Evolutionary conservation across 495 filamentous ascomycete species (phyloP).

Genomic region (Acidiella bohemica): DNA sequence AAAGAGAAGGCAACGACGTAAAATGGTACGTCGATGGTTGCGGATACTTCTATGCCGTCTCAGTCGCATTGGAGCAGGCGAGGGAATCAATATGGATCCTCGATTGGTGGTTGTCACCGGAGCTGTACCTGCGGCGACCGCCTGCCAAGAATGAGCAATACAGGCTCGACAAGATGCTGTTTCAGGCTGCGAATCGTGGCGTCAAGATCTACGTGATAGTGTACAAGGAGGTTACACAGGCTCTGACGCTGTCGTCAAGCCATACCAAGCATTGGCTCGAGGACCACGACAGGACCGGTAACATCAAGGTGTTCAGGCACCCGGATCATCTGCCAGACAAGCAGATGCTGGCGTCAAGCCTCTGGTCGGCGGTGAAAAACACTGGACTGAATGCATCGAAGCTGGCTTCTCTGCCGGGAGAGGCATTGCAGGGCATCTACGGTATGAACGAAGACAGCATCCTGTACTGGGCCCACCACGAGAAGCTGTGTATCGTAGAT

Average conservation of each 20-base stretch:
- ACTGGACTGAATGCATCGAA: constrained; percentile 38
- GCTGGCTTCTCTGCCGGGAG: constrained; percentile 45
- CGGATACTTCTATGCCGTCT: constrained; percentile 84
- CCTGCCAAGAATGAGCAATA: constrained; percentile 72
- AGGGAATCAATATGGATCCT: constrained; percentile 80
- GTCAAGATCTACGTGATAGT: constrained; percentile 84
- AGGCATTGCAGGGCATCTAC: constrained; percentile 62
- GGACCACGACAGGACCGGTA: constrained; percentile 27
- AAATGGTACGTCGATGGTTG: constrained; percentile 96
- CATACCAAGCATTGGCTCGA: constrained; percentile 71
- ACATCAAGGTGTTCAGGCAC: constrained; percentile 84
- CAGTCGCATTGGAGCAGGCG: constrained; percentile 68
- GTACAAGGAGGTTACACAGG: constrained; percentile 87
- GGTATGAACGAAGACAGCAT: constrained; percentile 68
- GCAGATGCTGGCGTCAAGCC: constrained; percentile 39
- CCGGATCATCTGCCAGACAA: constrained; percentile 77
- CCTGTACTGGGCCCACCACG: constrained; percentile 91
- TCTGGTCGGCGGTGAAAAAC: constrained; percentile 39
- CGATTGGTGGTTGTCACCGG: constrained; percentile 88
- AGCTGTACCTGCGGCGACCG: constrained; percentile 79
- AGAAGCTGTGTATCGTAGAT: constrained; percentile 82
- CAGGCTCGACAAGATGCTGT: constrained; percentile 78
- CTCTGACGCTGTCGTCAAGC: constrained; percentile 64
- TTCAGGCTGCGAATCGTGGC: constrained; percentile 73
- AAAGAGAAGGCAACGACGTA: constrained; percentile 46